Conservation (phyloP, 306 rosid species). For the Castanopsis chinensis region DNA sequence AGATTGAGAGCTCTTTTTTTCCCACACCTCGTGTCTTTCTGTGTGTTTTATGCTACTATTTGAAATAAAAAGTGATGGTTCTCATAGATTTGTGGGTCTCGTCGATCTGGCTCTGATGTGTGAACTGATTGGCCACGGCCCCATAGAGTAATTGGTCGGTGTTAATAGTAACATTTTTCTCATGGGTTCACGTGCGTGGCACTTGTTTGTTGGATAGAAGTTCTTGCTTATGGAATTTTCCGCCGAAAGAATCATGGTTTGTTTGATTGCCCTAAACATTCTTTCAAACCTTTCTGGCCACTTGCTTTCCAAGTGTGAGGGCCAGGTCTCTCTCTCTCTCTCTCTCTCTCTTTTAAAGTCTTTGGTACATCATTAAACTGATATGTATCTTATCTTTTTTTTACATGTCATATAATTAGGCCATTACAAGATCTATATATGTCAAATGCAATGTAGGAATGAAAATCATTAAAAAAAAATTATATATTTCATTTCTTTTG, state of each 20-base stretch:
- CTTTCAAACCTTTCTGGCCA: constrained; percentile 4
- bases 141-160: constrained; percentile 24
- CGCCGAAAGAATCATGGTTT: constrained; percentile 30
- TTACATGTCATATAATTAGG: too few species aligned
- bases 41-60: neutral
- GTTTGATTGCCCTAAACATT: constrained; percentile 7
- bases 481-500: too few species aligned
- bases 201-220: neutral
- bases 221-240: constrained; percentile 32
- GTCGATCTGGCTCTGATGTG: constrained; percentile 14
- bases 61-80: constrained; percentile 13
- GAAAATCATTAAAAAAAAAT: too few species aligned
- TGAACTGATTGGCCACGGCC: constrained; percentile 2
- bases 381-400: too few species aligned
- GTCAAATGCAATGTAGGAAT: neutral
- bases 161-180: constrained; percentile 4
- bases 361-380: too few species aligned
- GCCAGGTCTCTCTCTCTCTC: neutral
- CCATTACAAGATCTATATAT: too few species aligned
- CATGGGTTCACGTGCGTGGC: neutral
- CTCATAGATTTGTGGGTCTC: constrained; percentile 30
- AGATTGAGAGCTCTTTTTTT: constrained; percentile 20
- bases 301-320: neutral
- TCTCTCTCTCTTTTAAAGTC: too few species aligned
- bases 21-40: constrained; percentile 23